Conservation (phyloP, 2,329 filamentous ascomycete genomes). For the Nakataea oryzae region DNA sequence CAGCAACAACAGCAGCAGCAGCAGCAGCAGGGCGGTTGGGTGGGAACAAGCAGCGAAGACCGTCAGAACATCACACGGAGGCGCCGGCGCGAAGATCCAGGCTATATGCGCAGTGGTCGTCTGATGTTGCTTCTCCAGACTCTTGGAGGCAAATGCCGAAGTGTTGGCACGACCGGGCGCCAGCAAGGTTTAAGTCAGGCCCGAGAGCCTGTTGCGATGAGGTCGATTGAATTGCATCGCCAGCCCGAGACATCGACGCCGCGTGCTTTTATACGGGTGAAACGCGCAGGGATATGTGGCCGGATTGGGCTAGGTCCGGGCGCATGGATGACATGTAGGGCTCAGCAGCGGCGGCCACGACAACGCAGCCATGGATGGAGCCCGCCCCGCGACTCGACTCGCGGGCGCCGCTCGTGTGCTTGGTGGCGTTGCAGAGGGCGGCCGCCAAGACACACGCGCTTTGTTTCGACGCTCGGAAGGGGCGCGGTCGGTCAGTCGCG, state of each 20-base stretch:
- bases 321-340: neutral
- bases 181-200: neutral
- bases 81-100: neutral
- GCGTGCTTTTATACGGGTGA: neutral
- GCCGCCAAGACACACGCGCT: neutral
- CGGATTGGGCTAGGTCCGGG: neutral
- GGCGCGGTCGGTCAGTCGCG: too few species aligned
- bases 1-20: neutral
- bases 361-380: neutral
- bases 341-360: neutral
- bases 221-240: neutral
- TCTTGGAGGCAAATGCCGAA: neutral
- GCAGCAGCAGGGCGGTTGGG: neutral
- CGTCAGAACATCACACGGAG: neutral
- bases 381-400: neutral
- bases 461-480: too few species aligned
- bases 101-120: conserved; percentile 2
- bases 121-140: neutral
- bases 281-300: neutral
- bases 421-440: too few species aligned
- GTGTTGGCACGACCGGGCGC: neutral
- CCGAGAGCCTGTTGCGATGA: neutral
- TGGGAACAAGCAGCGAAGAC: neutral
- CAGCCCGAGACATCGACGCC: neutral
- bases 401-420: too few species aligned